Evolutionary conservation across 1,284 basidiomycete species (phyloP), one percentile per base, ranked within the genome.

Genomic region (Ceratobasidium sp.): DNA sequence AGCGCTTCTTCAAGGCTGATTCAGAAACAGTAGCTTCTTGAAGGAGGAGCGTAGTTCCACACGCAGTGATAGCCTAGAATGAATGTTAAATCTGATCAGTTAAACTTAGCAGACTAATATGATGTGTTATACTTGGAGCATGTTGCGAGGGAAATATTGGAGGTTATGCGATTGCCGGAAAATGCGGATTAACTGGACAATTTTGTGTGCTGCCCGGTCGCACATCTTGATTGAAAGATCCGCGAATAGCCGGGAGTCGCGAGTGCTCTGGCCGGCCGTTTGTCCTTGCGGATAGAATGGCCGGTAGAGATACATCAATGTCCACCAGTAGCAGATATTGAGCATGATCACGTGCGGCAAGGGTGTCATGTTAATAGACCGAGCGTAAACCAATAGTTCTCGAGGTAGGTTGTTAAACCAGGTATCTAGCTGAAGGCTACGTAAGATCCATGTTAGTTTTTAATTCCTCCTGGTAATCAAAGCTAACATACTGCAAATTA

Each of bases 281-380:
- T 48, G 74, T 13, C 28, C 42, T 9, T 26, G 46, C 20, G 52
- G 48, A 52, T 62, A 61, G 59, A 62, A 54, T 15, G 64, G 64
- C 12, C n/a, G 54, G 46, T 77, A 48, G 26, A 77, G 62, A 15
- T 66, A 64, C 46, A 77, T 56, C 52, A 61, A 33, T 1, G 42
- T 15, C 52, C 74, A 67, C 74, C 65, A 77, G 40, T 77, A 68
- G 65, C 54, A 59, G 10, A 77, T 61, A 33, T 77, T 65, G 40
- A 77, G 17, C 64, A 48, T 33, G 15, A 77, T 44, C 17, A 77
- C 54, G 17, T 66, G 74, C 9, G 74, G 64, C 20, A 69, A 20
- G n/a, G 74, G 74, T 12, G 48, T 54, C 28, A 48, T 42, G 44
- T n/a, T n/a, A n/a, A n/a, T 44, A 2, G 44, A 33, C 12, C n/a